Evolutionary conservation across 2,329 filamentous ascomycete species (phyloP), one percentile per base, ranked within the genome.

Genomic region (Arthroderma sp.): DNA sequence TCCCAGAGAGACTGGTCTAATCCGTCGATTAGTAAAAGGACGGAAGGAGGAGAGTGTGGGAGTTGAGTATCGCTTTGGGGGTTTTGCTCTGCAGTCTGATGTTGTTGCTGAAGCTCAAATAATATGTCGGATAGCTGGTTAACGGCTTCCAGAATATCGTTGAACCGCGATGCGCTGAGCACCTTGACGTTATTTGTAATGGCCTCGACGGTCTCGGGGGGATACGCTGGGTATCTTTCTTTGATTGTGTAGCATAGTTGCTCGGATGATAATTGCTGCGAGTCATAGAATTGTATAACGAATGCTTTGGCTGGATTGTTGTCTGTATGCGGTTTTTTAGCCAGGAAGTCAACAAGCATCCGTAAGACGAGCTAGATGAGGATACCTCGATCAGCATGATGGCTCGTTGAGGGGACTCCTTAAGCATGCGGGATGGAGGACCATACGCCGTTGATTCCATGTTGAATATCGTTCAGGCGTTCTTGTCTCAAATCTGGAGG

Each of bases 1-100:
- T 56, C 57, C 43, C 64, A 61, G 2, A 61, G 47, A 4, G 65
- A 56, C 8, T 56, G 53, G 36, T 67, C 64, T 9, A 67, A 57
- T 1, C 63, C 63, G 34, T 54, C 60, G 10, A 66, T 50, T 5
- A 66, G 56, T 15, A 64, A 46, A 1, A 63, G 39, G 10, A 57
- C 46, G 2, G 51, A 47, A 2, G 42, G 28, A 1, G 42, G 15
- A n/a, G 1, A 29, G 10, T 28, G 10, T 22, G 15, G 15, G 15
- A 8, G 8, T 10, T 22, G 36, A 8, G 22, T 7, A 3, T 43
- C 36, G 29, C 7, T 30, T 36, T 31, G 38, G 15, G 7, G 11
- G 33, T 15, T 36, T 28, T 6, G 10, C 8, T 7, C 34, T 42
- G 10, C 28, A 32, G 29, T 8, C 33, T 45, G 29, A 7, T 33